Evolutionary conservation across 768 basidiomycete genomes (phyloP), one percentile per base, ranked within the genome.

Genomic region (Mycena polygramma): DNA sequence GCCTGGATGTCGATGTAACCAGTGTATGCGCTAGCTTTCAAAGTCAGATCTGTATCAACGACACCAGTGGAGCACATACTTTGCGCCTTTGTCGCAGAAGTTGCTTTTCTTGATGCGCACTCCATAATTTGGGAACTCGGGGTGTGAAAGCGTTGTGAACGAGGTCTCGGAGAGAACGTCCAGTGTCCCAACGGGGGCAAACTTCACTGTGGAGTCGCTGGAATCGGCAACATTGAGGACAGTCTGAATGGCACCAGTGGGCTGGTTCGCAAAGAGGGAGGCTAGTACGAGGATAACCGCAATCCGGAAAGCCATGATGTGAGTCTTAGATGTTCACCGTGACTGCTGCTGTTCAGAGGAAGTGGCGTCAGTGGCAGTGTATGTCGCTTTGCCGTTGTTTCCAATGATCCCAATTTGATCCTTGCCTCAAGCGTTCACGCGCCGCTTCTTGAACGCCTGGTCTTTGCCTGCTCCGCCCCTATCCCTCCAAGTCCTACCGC

Each of bases 1-100:
- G 84, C 85, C 60, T 84, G 77, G 54, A 84, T 79, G 73, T 87
- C 87, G 62, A 87, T 83, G 72, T 87, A 87, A 8, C 87, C 86
- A 0, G 84, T 85, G 75, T 83, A 87, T 15, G 80, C 75, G 22
- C 84, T 86, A 14, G 11, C n/a, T 30, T 1, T 30, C 52, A 8
- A 15, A 13, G 7, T n/a, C 19, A 54, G 53, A 53, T 15, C 19
- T 19, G 35, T 24, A 49, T 49, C 9, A 22, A 22, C n/a, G 36
- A 36, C 6, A 17, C 6, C 30, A 54, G 8, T n/a, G 30, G 19
- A 35, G 7, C 45, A 46, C 81, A 36, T 19, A 83, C 83, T 75
- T 77, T 26, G 80, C 82, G 7, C 78, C 80, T 39, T 49, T 73
- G 55, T 85, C 83, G 65, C 83, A 85, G 66, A 84, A 82, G 0